Evolutionary conservation across 805 yeast genomes (phyloP), one percentile per base, ranked within the genome.

Genomic region (Priceomyces medius): DNA sequence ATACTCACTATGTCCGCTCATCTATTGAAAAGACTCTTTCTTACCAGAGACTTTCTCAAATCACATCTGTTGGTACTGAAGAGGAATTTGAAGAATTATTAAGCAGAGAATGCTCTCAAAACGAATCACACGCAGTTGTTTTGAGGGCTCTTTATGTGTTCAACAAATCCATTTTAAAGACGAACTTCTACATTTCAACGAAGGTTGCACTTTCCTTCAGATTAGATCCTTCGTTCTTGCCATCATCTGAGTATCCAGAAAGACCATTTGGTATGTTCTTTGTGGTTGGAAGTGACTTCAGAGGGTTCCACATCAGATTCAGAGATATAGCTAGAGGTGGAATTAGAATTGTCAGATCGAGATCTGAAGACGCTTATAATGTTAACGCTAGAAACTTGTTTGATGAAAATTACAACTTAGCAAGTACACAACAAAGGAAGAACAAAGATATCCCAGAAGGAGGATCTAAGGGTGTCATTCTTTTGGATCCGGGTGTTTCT

Each of bases 371-470:
- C 66, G 89, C 88, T 38, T 93, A 88, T 64, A 79, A 83, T 38
- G 79, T 81, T 56, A 91, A 93, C 59, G 83, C 84, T 50, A 81
- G 96, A 53, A 86, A 87, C 54, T 77, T 91, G 68, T 89, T 91
- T 63, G 98, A 93, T 64, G 99, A 91, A 67, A 91, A 93, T 69
- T 91, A 93, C 68, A 90, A 90, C 62, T 77, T 91, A 64, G 98
- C 99, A 31, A 80, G 83, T 42, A 91, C 99, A 33, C 99, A 91
- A 68, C 99, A 93, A 71, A 79, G 91, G 51, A 91, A 91, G 69
- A 93, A 91, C 71, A 91, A 91, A 73, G 99, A 91, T 71, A 93
- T 91, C 45, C 98, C 99, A 37, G 99, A 91, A 74, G 98, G 99
- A 61, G 99, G 99, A 27, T 88, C 97, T 31, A 91, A 91, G 64